Percentiles rank a stretch among this genome's conserved stretches.
Evolutionary conservation across 2,329 filamentous ascomycete genomes (phyloP).

Genomic region (Didymellaceae sp.): DNA sequence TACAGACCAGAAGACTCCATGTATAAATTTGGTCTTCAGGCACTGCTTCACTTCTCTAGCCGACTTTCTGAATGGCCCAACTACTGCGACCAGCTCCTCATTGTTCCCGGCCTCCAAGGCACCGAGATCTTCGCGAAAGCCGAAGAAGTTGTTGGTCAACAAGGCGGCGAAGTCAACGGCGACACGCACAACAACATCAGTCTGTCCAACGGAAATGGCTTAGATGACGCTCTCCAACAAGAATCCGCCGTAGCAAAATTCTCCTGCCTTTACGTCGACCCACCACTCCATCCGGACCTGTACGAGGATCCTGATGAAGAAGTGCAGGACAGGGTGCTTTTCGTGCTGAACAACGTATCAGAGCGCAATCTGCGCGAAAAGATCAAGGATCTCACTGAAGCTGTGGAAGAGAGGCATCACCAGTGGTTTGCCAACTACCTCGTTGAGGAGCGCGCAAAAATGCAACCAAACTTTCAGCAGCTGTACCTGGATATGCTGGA

Average conservation of each 20-base stretch:
- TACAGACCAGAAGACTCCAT: constrained; percentile 83
- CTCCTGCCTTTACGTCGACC: constrained; percentile 76
- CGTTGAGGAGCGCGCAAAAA: constrained; percentile 93
- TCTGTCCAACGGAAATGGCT: constrained; percentile 70
- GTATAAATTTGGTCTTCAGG: constrained; percentile 98
- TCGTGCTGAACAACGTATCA: constrained; percentile 95
- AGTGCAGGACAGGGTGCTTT: constrained; percentile 90
- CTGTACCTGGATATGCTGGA: constrained; percentile 90
- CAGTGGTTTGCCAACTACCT: constrained; percentile 97
- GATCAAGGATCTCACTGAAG: constrained; percentile 78
- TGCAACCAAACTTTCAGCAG: constrained; percentile 95
- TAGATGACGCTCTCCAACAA: constrained; percentile 65
- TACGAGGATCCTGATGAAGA: constrained; percentile 86
- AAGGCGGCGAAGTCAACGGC: constrained; percentile 64
- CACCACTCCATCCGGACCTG: constrained; percentile 65
- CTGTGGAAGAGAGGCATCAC: constrained; percentile 80
- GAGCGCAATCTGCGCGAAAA: constrained; percentile 86
- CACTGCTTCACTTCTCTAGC: constrained; percentile 83
- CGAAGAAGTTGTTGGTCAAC: constrained; percentile 76
- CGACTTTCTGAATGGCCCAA: constrained; percentile 94
- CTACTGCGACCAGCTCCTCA: constrained; percentile 84
- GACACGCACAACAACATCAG: constrained; percentile 55
- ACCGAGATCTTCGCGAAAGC: constrained; percentile 86
- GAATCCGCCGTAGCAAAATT: constrained; percentile 76
- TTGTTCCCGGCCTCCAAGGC: constrained; percentile 80